Percentiles rank a stretch among this genome's conserved stretches.
Evolutionary conservation across 169 alveolate species (phyloP).

Genomic region (Plasmodium fragile): DNA sequence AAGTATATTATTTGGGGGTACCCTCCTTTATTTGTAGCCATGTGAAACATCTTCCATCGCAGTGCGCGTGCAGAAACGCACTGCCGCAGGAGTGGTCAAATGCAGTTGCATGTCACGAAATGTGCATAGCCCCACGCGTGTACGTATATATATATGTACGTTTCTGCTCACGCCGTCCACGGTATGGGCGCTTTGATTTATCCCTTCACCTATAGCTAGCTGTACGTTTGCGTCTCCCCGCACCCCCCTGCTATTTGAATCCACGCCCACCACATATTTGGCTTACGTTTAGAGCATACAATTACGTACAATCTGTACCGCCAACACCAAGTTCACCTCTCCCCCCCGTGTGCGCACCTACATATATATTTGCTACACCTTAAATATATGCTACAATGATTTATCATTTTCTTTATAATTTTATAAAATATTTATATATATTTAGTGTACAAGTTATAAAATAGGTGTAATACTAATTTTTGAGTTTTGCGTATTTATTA

Average conservation of each 20-base stretch:
- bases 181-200: background rate
- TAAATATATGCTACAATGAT: slow-evolving; percentile 37
- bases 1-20: background rate
- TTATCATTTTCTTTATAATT: slow-evolving; percentile 20
- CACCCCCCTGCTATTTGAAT: background rate
- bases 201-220: background rate
- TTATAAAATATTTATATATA: slow-evolving; percentile 48
- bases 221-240: background rate
- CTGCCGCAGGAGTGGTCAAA: slow-evolving; percentile 66
- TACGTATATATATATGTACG: background rate
- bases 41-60: slow-evolving; percentile 67
- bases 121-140: background rate
- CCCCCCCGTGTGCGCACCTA: background rate
- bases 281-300: background rate
- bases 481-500: slow-evolving; percentile 14
- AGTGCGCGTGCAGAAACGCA: slow-evolving; percentile 77
- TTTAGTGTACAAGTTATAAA: slow-evolving; percentile 38
- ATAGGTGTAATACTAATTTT: slow-evolving; percentile 45
- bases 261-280: background rate
- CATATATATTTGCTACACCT: background rate
- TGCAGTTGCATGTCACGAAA: slow-evolving; percentile 2
- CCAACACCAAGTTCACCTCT: background rate
- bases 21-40: slow-evolving; percentile 55
- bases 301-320: background rate
- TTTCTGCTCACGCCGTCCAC: background rate